Percentiles rank a stretch among this genome's conserved stretches.
Conservation (phyloP, 345 rosid species). For the Kandelia obovata region DNA sequence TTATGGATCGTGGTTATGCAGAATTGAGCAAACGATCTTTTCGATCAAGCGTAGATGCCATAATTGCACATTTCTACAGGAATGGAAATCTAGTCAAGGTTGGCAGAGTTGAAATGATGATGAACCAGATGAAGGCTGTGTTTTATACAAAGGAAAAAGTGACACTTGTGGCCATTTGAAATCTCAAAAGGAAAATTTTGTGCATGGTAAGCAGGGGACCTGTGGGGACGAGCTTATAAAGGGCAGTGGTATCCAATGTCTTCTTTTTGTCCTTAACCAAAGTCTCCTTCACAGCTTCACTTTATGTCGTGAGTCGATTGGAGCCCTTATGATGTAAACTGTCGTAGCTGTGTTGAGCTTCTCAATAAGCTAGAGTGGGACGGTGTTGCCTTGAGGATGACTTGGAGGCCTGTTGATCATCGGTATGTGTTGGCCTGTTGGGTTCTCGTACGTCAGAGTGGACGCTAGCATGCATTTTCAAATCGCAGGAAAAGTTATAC, state of each 20-base stretch:
- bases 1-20: background rate
- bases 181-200: background rate
- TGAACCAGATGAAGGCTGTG: too few species aligned
- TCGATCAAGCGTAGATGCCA: too few species aligned
- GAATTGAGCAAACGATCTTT: background rate
- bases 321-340: conserved; percentile 7
- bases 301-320: conserved; percentile 6
- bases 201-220: background rate
- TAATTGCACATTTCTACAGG: too few species aligned
- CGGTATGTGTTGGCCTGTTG: background rate
- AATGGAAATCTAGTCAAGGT: background rate
- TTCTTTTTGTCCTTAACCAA: background rate
- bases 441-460: background rate
- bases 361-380: background rate
- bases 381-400: background rate
- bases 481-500: background rate
- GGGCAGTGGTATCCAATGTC: background rate
- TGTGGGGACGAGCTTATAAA: background rate
- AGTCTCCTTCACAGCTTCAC: background rate
- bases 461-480: too few species aligned
- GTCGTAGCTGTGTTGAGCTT: background rate
- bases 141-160: background rate
- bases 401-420: background rate
- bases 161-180: background rate
- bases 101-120: background rate